Evolutionary conservation across 2,329 filamentous ascomycete genomes (phyloP).

Genomic region (Xylaria sp.): DNA sequence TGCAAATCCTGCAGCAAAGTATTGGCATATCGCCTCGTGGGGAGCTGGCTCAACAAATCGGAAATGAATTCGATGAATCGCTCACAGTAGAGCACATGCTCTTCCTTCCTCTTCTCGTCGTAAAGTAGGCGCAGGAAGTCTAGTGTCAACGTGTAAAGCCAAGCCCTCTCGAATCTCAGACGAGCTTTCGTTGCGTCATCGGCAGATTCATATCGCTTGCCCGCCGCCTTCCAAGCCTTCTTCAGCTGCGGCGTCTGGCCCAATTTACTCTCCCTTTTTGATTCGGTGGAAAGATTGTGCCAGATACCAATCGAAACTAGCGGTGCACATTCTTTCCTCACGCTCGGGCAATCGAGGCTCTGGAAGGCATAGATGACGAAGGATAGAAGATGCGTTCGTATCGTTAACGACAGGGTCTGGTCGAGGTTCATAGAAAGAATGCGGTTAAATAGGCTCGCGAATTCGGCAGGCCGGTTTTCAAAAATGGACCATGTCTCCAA

Average conservation of each 20-base stretch:
- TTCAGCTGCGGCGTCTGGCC: conserved; percentile 73
- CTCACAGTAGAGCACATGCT: conserved; percentile 82
- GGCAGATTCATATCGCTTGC: conserved; percentile 83
- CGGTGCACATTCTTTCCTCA: conserved; percentile 95
- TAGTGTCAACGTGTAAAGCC: conserved; percentile 84
- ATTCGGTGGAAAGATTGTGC: conserved; percentile 86
- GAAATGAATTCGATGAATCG: conserved; percentile 89
- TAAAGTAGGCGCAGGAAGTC: conserved; percentile 81
- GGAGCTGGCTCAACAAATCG: conserved; percentile 89
- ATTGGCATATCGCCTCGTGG: conserved; percentile 92
- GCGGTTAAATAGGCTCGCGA: conserved; percentile 86
- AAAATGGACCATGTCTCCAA: conserved; percentile 88
- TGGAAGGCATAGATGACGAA: conserved; percentile 94
- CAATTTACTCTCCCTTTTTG: conserved; percentile 71
- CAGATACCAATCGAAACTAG: conserved; percentile 93
- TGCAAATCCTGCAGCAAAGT: conserved; percentile 85
- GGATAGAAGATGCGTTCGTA: conserved; percentile 81
- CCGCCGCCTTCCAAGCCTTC: conserved; percentile 88
- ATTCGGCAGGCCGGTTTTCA: conserved; percentile 74
- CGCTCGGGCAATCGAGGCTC: conserved; percentile 83
- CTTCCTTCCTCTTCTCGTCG: conserved; percentile 52
- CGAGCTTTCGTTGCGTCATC: conserved; percentile 79
- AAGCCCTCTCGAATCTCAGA: conserved; percentile 87
- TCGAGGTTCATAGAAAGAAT: conserved; percentile 86
- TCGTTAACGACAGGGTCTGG: conserved; percentile 61